phyloP scores from a whole-genome alignment of 2,329 filamentous ascomycete genomes.

The Alternaria sp. region DNA sequence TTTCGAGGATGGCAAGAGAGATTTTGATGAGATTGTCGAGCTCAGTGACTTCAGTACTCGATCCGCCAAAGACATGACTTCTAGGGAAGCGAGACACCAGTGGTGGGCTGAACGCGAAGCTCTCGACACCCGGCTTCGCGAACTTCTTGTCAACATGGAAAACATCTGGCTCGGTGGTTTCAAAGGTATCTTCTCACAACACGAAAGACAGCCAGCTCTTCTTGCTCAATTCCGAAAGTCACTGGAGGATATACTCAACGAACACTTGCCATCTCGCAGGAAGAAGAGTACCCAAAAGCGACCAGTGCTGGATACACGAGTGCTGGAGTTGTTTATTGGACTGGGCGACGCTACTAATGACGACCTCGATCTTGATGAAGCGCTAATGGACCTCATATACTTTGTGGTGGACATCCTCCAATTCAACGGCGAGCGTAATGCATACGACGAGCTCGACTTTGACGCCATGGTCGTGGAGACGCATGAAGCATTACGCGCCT shows the following conservation, averaged over 20 bases:
- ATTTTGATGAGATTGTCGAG: slow-evolving; percentile 83
- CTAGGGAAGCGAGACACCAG: slow-evolving; percentile 76
- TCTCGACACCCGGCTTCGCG: slow-evolving; percentile 78
- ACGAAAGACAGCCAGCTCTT: slow-evolving; percentile 67
- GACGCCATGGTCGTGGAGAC: slow-evolving; percentile 89
- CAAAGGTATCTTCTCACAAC: slow-evolving; percentile 88
- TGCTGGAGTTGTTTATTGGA: slow-evolving; percentile 88
- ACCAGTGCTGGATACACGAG: slow-evolving; percentile 67
- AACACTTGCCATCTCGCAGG: slow-evolving; percentile 83
- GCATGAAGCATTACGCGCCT: slow-evolving; percentile 81
- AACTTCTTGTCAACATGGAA: slow-evolving; percentile 85
- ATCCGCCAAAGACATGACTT: slow-evolving; percentile 72
- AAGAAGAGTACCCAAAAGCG: slow-evolving; percentile 62
- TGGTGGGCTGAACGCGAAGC: slow-evolving; percentile 92
- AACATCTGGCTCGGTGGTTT: slow-evolving; percentile 96
- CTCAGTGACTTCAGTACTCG: slow-evolving; percentile 86
- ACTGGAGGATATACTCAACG: slow-evolving; percentile 81
- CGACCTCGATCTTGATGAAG: slow-evolving; percentile 81
- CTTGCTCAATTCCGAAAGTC: slow-evolving; percentile 78
- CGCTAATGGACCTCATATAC: slow-evolving; percentile 90
- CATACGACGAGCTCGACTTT: slow-evolving; percentile 97
- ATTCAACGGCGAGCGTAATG: slow-evolving; percentile 94
- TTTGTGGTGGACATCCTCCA: slow-evolving; percentile 96
- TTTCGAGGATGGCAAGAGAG: slow-evolving; percentile 79
- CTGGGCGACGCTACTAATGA: slow-evolving; percentile 76